A percentile compares a stretch with the other conserved stretches of the same genome.
Evolutionary conservation across 495 filamentous ascomycete species (phyloP).

Genomic region (Lindgomyces ingoldianus): DNA sequence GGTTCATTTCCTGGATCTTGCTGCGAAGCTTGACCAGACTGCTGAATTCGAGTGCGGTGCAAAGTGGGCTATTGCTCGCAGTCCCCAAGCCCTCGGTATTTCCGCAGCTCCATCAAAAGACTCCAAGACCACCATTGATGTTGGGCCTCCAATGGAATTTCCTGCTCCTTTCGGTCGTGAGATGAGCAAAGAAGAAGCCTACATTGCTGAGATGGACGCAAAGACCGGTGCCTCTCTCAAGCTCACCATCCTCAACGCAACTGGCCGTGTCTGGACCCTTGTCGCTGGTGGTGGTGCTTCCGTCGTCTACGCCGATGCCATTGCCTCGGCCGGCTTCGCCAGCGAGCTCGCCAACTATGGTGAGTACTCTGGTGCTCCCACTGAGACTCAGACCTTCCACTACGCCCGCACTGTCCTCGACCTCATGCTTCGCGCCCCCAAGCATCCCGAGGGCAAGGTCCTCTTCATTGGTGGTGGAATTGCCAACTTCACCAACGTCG

Average conservation of each 20-base stretch:
- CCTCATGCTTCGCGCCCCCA: conserved; percentile 92
- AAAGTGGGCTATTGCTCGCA: conserved; percentile 96
- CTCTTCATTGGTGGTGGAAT: conserved; percentile 99
- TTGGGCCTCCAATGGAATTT: conserved; percentile 97
- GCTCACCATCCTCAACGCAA: conserved; percentile 90
- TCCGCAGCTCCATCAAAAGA: conserved; percentile 55
- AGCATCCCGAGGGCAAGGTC: conserved; percentile 87
- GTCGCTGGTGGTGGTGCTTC: conserved; percentile 99
- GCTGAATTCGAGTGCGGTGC: conserved; percentile 99
- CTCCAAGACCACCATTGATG: conserved; percentile 87
- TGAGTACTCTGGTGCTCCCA: conserved; percentile 98
- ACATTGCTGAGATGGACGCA: conserved; percentile 96
- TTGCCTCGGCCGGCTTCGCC: conserved; percentile 93
- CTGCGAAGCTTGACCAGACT: conserved; percentile 98
- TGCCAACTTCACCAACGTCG: conserved; percentile 99
- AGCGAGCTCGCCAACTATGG: conserved; percentile 98
- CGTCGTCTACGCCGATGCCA: conserved; percentile 98
- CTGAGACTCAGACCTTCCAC: conserved; percentile 97
- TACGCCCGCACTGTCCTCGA: conserved; percentile 96
- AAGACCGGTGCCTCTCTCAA: conserved; percentile 99
- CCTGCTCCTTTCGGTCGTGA: conserved; percentile 98
- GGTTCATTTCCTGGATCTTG: conserved; percentile 97
- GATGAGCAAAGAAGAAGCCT: conserved; percentile 95
- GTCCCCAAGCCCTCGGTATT: conserved; percentile 82
- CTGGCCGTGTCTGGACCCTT: conserved; percentile 93